These are phyloP conservation scores for Penicillium sp. DNA, from an alignment of 2,329 filamentous ascomycete genomes.

Conservation along the genomic window DNA sequence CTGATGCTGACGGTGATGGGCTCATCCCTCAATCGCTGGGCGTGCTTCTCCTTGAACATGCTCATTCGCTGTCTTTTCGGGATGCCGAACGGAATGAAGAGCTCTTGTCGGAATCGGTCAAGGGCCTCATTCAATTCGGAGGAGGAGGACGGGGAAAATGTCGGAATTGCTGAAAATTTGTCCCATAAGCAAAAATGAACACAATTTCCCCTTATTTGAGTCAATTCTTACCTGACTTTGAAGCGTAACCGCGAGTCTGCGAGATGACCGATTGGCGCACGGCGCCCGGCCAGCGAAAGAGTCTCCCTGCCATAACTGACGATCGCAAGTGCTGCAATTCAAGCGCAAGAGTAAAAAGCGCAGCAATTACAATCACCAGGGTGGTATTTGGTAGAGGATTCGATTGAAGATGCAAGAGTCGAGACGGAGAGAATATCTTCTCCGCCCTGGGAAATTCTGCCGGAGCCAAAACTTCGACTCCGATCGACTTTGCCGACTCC, in stretches of 20 bases:
- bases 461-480: conserved; percentile 20
- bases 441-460: conserved; percentile 36
- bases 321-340: neutral
- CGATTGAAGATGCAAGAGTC: neutral
- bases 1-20: conserved; percentile 40
- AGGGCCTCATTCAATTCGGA: conserved; percentile 40
- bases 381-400: neutral
- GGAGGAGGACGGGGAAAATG: conserved; percentile 38
- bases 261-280: conserved; percentile 31
- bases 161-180: conserved; percentile 30
- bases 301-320: conserved; percentile 36
- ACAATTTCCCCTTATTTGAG: neutral
- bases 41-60: conserved; percentile 37
- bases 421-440: conserved; percentile 2
- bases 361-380: neutral
- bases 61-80: conserved; percentile 34
- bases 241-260: conserved; percentile 29
- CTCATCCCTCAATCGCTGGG: conserved; percentile 35
- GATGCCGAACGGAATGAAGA: conserved; percentile 43
- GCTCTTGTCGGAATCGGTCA: conserved; percentile 38
- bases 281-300: conserved; percentile 35
- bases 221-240: conserved; percentile 27
- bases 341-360: neutral
- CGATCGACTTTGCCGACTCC: conserved; percentile 16
- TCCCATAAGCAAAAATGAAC: neutral